A percentile compares a stretch with the other conserved stretches of the same genome.
phyloP scores from a whole-genome alignment of 1,139 yeast genomes.

The Candida buenavistaensis region DNA sequence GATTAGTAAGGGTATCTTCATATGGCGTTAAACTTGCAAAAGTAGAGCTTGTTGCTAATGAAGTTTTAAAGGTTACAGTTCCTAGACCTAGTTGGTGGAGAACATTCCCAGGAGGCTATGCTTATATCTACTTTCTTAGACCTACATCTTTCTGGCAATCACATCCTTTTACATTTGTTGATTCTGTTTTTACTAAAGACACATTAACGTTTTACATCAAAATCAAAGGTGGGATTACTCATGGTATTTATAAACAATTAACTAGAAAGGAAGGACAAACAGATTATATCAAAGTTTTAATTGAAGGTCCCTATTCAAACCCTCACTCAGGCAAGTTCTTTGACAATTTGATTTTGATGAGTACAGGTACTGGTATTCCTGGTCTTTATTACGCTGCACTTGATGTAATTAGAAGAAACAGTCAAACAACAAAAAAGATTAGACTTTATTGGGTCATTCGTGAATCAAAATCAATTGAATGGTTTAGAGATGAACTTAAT shows the following conservation, averaged over 20 bases:
- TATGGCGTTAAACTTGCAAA: constrained; percentile 31
- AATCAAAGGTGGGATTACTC: constrained; percentile 48
- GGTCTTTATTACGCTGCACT: constrained; percentile 36
- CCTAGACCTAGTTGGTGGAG: constrained; percentile 19
- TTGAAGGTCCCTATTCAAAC: constrained; percentile 32
- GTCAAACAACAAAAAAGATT: constrained; percentile 16
- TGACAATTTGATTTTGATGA: constrained; percentile 24
- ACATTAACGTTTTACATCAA: constrained; percentile 41
- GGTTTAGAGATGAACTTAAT: constrained; percentile 29
- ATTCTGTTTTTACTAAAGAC: constrained; percentile 31
- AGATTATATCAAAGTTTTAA: constrained; percentile 20
- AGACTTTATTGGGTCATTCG: constrained; percentile 52
- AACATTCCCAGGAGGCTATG: constrained; percentile 47
- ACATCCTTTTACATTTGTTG: constrained; percentile 63
- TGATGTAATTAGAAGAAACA: constrained; percentile 16
- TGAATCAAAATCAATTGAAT: constrained; percentile 33
- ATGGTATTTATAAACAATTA: constrained; percentile 27
- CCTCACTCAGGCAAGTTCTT: constrained; percentile 20
- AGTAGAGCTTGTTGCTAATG: constrained; percentile 13
- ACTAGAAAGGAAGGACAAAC: constrained; percentile 4
- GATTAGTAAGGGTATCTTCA: constrained; percentile 21
- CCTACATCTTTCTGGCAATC: constrained; percentile 61
- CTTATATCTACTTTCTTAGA: constrained; percentile 50
- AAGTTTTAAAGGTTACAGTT: constrained; percentile 15
- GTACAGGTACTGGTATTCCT: constrained; percentile 34